Percentiles rank a stretch among this genome's conserved stretches.
These are phyloP conservation scores for Paradendryphiella salina DNA, from an alignment of 2,329 filamentous ascomycete genomes.

Conservation along the genomic window DNA sequence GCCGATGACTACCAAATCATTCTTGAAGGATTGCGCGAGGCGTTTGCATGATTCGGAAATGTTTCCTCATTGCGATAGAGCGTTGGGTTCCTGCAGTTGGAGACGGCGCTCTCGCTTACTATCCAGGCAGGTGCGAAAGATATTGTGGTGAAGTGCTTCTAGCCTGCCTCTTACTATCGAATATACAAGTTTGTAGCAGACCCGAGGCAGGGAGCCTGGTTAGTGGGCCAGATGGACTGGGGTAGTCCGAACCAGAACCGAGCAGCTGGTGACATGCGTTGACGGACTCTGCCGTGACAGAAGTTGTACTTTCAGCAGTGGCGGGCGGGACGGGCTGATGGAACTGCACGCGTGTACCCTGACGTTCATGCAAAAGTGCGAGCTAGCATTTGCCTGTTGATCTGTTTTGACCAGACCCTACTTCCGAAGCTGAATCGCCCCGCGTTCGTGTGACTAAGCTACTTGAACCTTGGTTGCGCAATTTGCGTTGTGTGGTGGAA, in stretches of 20 bases:
- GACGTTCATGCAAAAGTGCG: neutral
- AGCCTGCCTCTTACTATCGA: neutral
- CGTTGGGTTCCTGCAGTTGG: neutral
- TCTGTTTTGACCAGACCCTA: neutral
- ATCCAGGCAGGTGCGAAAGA: neutral
- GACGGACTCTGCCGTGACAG: neutral
- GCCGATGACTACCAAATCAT: neutral
- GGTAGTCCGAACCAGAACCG: neutral
- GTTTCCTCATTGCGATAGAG: neutral
- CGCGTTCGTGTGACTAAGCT: neutral
- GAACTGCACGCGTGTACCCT: neutral
- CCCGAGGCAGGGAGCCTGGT: constrained; percentile 6
- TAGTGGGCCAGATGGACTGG: constrained; percentile 1
- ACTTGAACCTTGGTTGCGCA: too few relatives aligned
- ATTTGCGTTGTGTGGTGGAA: too few relatives aligned
- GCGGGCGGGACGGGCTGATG: neutral
- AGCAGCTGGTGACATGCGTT: constrained; percentile 1
- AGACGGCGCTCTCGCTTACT: neutral
- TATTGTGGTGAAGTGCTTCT: neutral
- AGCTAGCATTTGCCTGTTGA: neutral
- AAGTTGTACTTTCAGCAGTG: neutral
- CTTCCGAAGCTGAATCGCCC: neutral
- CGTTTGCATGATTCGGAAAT: neutral
- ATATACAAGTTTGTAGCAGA: neutral
- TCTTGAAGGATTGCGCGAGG: neutral